Conservation (phyloP, 1,284 basidiomycete genomes). For the Trichosporon sp. region DNA sequence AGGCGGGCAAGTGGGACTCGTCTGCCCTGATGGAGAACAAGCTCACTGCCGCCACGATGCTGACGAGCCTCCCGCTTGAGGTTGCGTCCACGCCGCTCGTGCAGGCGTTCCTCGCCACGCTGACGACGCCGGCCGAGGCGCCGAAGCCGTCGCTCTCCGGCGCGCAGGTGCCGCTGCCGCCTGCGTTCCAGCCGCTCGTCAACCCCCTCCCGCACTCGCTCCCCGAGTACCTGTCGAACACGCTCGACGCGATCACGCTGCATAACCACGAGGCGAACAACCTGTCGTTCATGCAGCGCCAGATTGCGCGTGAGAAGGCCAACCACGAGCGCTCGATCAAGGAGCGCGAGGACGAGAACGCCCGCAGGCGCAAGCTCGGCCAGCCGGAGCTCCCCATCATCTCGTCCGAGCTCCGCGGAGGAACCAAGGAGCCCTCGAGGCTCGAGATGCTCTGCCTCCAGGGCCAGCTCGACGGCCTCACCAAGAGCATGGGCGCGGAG, state of each 20-base stretch:
- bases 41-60: constrained; percentile 82
- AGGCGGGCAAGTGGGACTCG: constrained; percentile 79
- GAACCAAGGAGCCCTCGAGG: constrained; percentile 82
- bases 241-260: constrained; percentile 76
- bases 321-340: constrained; percentile 74
- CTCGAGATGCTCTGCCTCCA: constrained; percentile 81
- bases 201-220: constrained; percentile 54
- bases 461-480: constrained; percentile 81
- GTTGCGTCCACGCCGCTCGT: constrained; percentile 83
- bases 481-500: constrained; percentile 67
- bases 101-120: constrained; percentile 73
- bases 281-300: constrained; percentile 83
- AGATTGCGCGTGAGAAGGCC: constrained; percentile 82
- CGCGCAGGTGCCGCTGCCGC: constrained; percentile 48
- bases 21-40: constrained; percentile 79
- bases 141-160: constrained; percentile 38
- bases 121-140: constrained; percentile 53
- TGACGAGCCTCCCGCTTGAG: constrained; percentile 84
- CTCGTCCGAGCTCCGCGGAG: constrained; percentile 75
- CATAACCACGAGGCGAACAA: constrained; percentile 90
- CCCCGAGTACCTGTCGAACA: constrained; percentile 61
- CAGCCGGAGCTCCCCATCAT: constrained; percentile 81
- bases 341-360: constrained; percentile 88
- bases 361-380: constrained; percentile 72
- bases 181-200: constrained; percentile 55